phyloP scores from a whole-genome alignment of 169 alveolate genomes.

The Babesia bovis region DNA sequence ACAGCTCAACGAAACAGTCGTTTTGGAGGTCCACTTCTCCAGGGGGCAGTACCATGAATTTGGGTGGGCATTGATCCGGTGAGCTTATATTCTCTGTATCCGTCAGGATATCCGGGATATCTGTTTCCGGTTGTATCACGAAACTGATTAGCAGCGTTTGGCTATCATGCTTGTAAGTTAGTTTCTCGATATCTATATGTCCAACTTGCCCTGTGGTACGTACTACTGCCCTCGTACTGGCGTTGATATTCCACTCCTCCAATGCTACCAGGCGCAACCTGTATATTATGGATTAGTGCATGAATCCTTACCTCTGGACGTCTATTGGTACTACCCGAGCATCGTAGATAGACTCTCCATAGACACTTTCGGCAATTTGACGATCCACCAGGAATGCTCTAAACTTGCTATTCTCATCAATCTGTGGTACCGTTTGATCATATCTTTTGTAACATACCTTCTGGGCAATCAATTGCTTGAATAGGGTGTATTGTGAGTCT shows the following conservation, averaged over 20 bases:
- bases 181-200: conserved; percentile 44
- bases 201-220: conserved; percentile 63
- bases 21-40: conserved; percentile 44
- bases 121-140: conserved; percentile 41
- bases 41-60: conserved; percentile 53
- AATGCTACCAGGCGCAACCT: conserved; percentile 65
- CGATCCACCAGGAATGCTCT: conserved; percentile 67
- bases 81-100: conserved; percentile 42
- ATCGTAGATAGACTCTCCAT: conserved; percentile 79
- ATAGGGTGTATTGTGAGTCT: conserved; percentile 44
- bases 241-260: conserved; percentile 59
- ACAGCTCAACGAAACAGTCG: conserved; percentile 50
- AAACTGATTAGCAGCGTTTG: conserved; percentile 33
- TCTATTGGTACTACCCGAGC: conserved; percentile 63
- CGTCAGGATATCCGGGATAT: conserved; percentile 41
- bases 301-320: conserved; percentile 43
- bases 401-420: conserved; percentile 65
- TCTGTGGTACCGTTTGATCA: conserved; percentile 35
- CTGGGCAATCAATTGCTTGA: conserved; percentile 45
- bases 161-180: conserved; percentile 47
- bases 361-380: conserved; percentile 70
- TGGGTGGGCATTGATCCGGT: conserved; percentile 65
- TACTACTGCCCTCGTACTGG: conserved; percentile 40
- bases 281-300: not conserved
- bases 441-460: conserved; percentile 33